Evolutionary conservation across 2,329 filamentous ascomycete species (phyloP), one percentile per base, ranked within the genome.

Genomic region (Hypoxylon sp.): DNA sequence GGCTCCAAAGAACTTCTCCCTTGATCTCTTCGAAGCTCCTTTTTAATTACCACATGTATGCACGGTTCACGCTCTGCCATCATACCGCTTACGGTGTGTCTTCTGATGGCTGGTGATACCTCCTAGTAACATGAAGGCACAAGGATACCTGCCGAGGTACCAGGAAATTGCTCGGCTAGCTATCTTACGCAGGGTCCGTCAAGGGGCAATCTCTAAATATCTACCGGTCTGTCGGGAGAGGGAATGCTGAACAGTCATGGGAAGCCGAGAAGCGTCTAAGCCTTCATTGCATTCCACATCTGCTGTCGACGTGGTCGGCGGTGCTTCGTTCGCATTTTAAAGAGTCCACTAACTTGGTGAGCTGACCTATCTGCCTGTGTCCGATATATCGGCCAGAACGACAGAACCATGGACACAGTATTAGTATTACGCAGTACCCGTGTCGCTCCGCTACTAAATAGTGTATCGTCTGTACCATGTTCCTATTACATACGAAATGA

Each of bases 401-500:
- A 49, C 19, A 52, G 60, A 55, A 6, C 17, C 38, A 43, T 19
- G 19, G 17, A 41, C 49, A 63, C 65, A 55, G 65, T 68, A n/a
- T 52, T 49, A 52, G 21, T 57, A 52, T 58, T 19, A 67, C 60
- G 45, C 34, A 38, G 65, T 67, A 67, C 60, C 21, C 38, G 32
- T 25, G 19, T 43, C 9, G 23, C 25, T 7, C 13, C 14, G 3
- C 11, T 14, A n/a, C 21, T 41, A 23, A 36, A 28, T 64, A 34
- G 55, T 38, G 30, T 60, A 36, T 10, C n/a, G 6, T 23, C 21
- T 49, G 59, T 63, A 63, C 49, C 17, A n/a, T 58, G 32, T 23
- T 46, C 30, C 38, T 17, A 30, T 45, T 50, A 52, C 50, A 36
- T 32, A 36, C 41, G 43, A 5, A 36, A 55, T 25, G 13, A 46